Evolutionary conservation across 257 asterid species (phyloP), one percentile per base, ranked within the genome.

Genomic region (Nicotiana sylvestris): DNA sequence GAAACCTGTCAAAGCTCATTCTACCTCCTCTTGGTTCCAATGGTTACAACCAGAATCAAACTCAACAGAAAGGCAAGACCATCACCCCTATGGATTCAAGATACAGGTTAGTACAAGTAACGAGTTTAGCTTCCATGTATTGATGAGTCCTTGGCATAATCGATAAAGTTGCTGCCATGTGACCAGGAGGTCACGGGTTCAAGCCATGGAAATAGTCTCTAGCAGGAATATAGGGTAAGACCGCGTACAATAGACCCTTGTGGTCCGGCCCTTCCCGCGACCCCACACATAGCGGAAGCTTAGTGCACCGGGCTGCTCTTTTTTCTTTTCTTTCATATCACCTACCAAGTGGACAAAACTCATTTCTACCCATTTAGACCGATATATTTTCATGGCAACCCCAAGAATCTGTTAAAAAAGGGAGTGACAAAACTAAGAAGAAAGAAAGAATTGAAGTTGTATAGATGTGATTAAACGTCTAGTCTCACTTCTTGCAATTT

Each of bases 21-120:
- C 88, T 95, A 77, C 98, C 99, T 56, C 99, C 98, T 6, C 87
- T 95, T 67, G 99, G 98, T 33, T 88, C 87, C 83, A 84, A 94
- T 15, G 90, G 80, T 53, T 56, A 29, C 39, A 81, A 17, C 78
- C 86, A 61, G 9, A 68, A 62, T 30, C 69, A 66, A 43, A 58
- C 74, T 18, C 77, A 37, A 29, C 60, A 78, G 83, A 85, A 83
- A 16, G 81, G 89, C 15, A 86, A 80, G 74, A 85, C 90, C 82
- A 88, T 95, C 84, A 87, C 89, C 51, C 98, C 98, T 57, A 91
- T 92, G 98, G 91, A 89, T 70, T 86, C 98, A 3, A 88, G 85
- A 86, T 94, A 94, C 92, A 83, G 98, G 99, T 95, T 0, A 81
- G 17, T 56, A 29, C 1, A 21, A 69, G 12, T 39, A n/a, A 25